phyloP scores from a whole-genome alignment of 495 filamentous ascomycete genomes.

The Filosporella fistucella region DNA sequence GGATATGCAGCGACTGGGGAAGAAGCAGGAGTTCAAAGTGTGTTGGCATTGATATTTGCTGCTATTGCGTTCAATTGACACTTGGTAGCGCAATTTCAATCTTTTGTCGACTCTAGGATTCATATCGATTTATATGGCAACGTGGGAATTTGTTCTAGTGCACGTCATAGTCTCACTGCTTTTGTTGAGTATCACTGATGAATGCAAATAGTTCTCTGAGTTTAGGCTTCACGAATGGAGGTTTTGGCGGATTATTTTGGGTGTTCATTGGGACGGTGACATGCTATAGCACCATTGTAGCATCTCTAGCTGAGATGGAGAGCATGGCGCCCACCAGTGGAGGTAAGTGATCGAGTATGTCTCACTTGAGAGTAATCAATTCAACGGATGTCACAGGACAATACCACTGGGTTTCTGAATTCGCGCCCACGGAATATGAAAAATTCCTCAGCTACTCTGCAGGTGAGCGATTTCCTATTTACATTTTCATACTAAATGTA shows the following conservation, averaged over 20 bases:
- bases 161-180: too few relatives aligned
- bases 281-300: conserved; percentile 44
- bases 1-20: conserved; percentile 17
- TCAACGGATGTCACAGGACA: too few relatives aligned
- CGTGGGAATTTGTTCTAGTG: conserved; percentile 37
- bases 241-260: conserved; percentile 54
- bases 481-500: background rate
- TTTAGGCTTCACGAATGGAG: conserved; percentile 47
- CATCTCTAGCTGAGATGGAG: conserved; percentile 51
- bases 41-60: too few relatives aligned
- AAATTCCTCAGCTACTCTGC: conserved; percentile 40
- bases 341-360: too few relatives aligned
- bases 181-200: too few relatives aligned
- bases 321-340: conserved; percentile 35
- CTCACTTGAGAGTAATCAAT: too few relatives aligned
- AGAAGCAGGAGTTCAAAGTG: conserved; percentile 21
- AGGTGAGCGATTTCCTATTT: conserved; percentile 20
- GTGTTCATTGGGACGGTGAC: conserved; percentile 43
- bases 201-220: conserved; percentile 36
- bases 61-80: too few relatives aligned
- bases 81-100: conserved; percentile 33
- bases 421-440: conserved; percentile 36
- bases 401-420: conserved; percentile 48
- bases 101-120: conserved; percentile 44
- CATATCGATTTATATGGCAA: conserved; percentile 36